phyloP scores from a whole-genome alignment of 306 rosid species.

The Mimosa bimucronata region DNA sequence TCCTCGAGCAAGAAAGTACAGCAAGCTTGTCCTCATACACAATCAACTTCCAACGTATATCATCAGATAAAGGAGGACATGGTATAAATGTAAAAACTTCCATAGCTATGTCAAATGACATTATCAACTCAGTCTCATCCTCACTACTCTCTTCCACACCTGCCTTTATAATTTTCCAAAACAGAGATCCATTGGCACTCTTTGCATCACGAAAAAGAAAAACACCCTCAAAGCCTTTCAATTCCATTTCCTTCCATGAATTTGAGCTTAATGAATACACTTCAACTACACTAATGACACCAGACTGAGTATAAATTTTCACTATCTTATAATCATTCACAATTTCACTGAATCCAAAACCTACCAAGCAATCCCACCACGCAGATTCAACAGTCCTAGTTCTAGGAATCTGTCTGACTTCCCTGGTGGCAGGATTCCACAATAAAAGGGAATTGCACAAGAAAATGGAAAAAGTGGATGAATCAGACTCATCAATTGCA shows the following conservation, averaged over 20 bases:
- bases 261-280: not conserved
- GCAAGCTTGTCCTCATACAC: not conserved
- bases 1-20: not conserved
- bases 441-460: not conserved
- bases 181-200: no score
- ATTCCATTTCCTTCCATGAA: not conserved
- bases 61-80: not conserved
- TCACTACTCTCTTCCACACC: no score
- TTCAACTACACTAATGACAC: not conserved
- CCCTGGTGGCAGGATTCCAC: not conserved
- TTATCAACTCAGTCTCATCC: not conserved
- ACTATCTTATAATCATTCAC: not conserved
- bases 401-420: not conserved
- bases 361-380: not conserved
- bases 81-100: not conserved
- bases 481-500: not conserved
- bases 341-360: not conserved
- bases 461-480: no score
- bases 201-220: no score
- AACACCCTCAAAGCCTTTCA: no score
- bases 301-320: no score
- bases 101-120: not conserved
- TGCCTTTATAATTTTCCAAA: no score
- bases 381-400: not conserved
- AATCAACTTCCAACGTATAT: not conserved